Evolutionary conservation across 768 basidiomycete species (phyloP), one percentile per base, ranked within the genome.

Genomic region (Lactifluus volemus): DNA sequence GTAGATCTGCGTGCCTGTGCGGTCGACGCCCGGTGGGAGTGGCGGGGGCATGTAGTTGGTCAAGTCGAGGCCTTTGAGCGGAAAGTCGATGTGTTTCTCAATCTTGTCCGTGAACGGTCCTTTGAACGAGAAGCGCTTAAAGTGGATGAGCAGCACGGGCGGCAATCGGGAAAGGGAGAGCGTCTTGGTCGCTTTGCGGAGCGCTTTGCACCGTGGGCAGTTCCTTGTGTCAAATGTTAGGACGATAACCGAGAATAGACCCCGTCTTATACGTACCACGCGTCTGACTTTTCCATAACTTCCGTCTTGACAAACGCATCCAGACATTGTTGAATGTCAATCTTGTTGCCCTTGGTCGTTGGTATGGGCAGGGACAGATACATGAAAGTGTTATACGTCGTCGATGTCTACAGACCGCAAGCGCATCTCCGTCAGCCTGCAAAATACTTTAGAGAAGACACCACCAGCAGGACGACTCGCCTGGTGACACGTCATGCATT

Each of bases 331-430:
- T 86, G 79, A 48, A 99, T 76, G 1, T 86, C 79, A 29, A 91
- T 83, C 67, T 82, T 85, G 25, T 72, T 71, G 4, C 80, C 77
- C 58, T 80, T 81, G 30, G 78, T 76, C 19, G 81, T 75, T 1
- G 95, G 94, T 52, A 99, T 85, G 1, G 96, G 95, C 51, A 99
- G 71, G 54, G 92, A 88, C 55, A 99, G 79, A 64, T 94, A 95
- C 78, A 97, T 98, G 73, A 98, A 98, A 7, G 89, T 81, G 70
- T 98, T 97, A 68, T 95, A 98, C 5, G 95, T 98, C 30, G 94
- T 98, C 32, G 95, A 97, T 5, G 95, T 98, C 94, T 98, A 10
- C 49, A 25, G 67, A 38, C 54, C 51, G 42, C 41, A 48, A 49
- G 25, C 44, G 8, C 4, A 17, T 17, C 38, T 14, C 38, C 32